phyloP scores from a whole-genome alignment of 441 rosid species.

The Kokia cookei region DNA sequence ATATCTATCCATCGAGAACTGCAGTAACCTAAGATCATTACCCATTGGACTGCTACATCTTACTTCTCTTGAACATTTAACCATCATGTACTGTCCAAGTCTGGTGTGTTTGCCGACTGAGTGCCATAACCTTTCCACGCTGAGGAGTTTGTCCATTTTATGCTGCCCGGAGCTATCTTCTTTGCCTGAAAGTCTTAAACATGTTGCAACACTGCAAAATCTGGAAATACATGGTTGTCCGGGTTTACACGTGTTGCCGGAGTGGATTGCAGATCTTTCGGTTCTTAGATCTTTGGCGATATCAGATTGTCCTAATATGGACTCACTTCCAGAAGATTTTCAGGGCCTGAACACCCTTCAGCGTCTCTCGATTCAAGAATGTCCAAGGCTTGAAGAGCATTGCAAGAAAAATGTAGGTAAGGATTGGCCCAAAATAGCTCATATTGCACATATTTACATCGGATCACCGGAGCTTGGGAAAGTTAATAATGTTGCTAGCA shows the following conservation, averaged over 20 bases:
- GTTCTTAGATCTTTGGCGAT: conserved; percentile 5
- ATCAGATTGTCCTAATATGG: conserved; percentile 1
- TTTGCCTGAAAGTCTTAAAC: conserved; percentile 19
- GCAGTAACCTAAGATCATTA: not conserved
- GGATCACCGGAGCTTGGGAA: conserved; percentile 2
- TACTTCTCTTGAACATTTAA: conserved; percentile 15
- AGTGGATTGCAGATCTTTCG: not conserved
- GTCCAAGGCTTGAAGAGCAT: conserved; percentile 11
- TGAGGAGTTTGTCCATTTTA: conserved; percentile 7
- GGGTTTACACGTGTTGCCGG: not conserved
- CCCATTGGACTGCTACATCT: conserved; percentile 2
- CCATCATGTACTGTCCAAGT: conserved; percentile 15
- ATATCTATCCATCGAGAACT: conserved; percentile 13
- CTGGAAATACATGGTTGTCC: conserved; percentile 15
- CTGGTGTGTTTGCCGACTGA: conserved; percentile 10
- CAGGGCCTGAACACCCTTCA: conserved; percentile 8
- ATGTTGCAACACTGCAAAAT: conserved; percentile 6
- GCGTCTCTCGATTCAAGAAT: conserved; percentile 19
- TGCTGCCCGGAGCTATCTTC: conserved; percentile 11
- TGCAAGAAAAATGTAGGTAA: not conserved
- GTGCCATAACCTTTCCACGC: not conserved
- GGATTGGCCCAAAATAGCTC: conserved; percentile 19
- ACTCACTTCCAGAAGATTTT: conserved; percentile 6
- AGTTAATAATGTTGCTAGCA: not conserved
- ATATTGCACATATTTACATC: conserved; percentile 3